Conservation (phyloP, 2,329 filamentous ascomycete species). For the Xylaria sp. region DNA sequence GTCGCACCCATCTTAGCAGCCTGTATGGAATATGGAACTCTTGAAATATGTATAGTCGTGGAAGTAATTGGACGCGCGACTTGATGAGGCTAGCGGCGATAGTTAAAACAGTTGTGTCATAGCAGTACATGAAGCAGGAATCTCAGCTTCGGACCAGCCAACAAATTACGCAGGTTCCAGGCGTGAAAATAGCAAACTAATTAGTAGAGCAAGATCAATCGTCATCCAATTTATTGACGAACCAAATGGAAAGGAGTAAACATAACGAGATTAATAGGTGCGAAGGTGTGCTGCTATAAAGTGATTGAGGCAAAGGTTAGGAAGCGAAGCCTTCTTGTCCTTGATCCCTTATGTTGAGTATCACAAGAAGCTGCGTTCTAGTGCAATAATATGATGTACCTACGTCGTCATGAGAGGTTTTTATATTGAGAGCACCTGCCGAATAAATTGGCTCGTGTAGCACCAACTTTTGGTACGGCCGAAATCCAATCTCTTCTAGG, state of each 20-base stretch:
- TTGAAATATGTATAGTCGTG: constrained; percentile 40
- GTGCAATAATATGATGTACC: background rate
- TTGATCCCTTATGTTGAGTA: background rate
- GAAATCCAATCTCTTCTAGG: background rate
- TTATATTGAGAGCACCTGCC: constrained; percentile 4
- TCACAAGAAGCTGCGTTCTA: constrained; percentile 1
- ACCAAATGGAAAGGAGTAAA: background rate
- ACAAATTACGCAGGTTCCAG: background rate
- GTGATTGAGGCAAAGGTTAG: background rate
- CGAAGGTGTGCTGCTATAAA: background rate
- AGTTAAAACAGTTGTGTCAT: background rate
- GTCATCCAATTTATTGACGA: constrained; percentile 1
- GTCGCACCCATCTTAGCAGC: constrained; percentile 44
- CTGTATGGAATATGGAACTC: constrained; percentile 45
- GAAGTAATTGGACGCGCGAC: background rate
- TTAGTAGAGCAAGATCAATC: background rate
- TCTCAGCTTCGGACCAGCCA: background rate
- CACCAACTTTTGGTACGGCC: background rate
- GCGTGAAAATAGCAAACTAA: constrained; percentile 6
- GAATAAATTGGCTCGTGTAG: constrained; percentile 1
- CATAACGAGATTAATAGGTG: background rate
- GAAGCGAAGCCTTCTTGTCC: background rate
- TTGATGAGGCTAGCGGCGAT: background rate
- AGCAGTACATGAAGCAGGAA: background rate
- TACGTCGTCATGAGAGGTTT: constrained; percentile 9